These are phyloP conservation scores for Curvularia sp. DNA, from an alignment of 2,329 filamentous ascomycete genomes.

Conservation along the genomic window DNA sequence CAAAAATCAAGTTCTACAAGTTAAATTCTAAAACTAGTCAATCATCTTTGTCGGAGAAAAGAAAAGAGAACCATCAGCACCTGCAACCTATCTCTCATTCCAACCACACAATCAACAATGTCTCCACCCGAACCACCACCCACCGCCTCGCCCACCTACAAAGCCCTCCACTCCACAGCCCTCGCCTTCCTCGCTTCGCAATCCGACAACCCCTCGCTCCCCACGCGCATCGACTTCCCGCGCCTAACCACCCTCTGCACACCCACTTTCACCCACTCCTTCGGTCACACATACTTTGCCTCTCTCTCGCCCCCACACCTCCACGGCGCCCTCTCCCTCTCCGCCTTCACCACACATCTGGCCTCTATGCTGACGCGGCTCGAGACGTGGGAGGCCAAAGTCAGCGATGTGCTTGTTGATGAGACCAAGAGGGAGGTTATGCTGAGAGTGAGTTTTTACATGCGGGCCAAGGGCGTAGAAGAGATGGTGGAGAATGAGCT, in stretches of 20 bases:
- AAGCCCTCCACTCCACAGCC: slow-evolving; percentile 24
- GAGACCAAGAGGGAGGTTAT: slow-evolving; percentile 29
- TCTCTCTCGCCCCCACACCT: slow-evolving; percentile 25
- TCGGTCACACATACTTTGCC: slow-evolving; percentile 43
- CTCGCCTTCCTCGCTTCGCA: slow-evolving; percentile 26
- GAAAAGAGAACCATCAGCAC: neutral
- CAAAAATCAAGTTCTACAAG: neutral
- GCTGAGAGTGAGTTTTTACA: slow-evolving; percentile 34
- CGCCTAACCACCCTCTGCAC: slow-evolving; percentile 27
- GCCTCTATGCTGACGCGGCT: slow-evolving; percentile 30
- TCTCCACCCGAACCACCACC: neutral
- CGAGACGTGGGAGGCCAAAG: slow-evolving; percentile 29
- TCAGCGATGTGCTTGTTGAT: slow-evolving; percentile 38
- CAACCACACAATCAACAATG: neutral
- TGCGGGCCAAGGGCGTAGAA: slow-evolving; percentile 26
- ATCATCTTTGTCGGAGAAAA: neutral
- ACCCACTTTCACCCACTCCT: slow-evolving; percentile 31
- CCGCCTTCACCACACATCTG: slow-evolving; percentile 34
- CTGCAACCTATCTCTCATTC: neutral
- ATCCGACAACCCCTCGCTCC: slow-evolving; percentile 6
- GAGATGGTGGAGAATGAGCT: slow-evolving; percentile 42
- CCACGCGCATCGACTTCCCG: slow-evolving; percentile 22
- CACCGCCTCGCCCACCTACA: slow-evolving; percentile 19
- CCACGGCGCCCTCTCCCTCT: slow-evolving; percentile 23
- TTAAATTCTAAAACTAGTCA: neutral